Base-by-base conservation (phyloP, 805 yeast species). In the Metschnikowia henanensis region DNA sequence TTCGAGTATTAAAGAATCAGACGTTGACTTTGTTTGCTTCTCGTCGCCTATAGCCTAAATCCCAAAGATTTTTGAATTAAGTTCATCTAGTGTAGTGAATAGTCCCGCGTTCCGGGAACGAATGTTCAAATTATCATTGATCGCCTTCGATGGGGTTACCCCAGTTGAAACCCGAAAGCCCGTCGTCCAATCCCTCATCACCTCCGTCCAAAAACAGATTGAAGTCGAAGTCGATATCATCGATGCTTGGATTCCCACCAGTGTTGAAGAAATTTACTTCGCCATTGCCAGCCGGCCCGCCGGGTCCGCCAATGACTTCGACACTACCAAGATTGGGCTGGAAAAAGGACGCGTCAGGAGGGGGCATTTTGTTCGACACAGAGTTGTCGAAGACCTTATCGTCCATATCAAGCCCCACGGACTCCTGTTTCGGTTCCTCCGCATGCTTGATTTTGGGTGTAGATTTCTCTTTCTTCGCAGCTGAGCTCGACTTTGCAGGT, bases 221-320 rank as follows among this genome's bases (percentile, higher is more conserved):
- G 52, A 70, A 70, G 47, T 70, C 75, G 53, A 72, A 71, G 47
- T 70, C 75, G 28, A 71, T 68, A 40, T 70, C 76, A 35, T 69
- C 75, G 29, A 69, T 57, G n/a, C 64, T 61, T 8, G 60, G 59
- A 19, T 50, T 49, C 17, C 55, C 53, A 2, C 56, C 51, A 20
- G 55, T 33, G 17, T 53, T 53, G 41, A 61, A 63, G 40, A 60
- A 59, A 28, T 50, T 49, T n/a, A 47, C 47, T n/a, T 49, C 56
- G 8, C 56, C 56, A 21, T 50, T 49, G 15, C 47, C n/a, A 7
- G 8, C n/a, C 12, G 32, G 23, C 18, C 39, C 54, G 9, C 28
- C 41, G 9, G 43, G 23, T n/a, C 45, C 37, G n/a, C 54, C 51
- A 43, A 68, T 64, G 37, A 68, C 59, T 37, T 66, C 65, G 39